Conservation (phyloP, 352 stramenopile species). For the Globisporangium orthogonon region DNA sequence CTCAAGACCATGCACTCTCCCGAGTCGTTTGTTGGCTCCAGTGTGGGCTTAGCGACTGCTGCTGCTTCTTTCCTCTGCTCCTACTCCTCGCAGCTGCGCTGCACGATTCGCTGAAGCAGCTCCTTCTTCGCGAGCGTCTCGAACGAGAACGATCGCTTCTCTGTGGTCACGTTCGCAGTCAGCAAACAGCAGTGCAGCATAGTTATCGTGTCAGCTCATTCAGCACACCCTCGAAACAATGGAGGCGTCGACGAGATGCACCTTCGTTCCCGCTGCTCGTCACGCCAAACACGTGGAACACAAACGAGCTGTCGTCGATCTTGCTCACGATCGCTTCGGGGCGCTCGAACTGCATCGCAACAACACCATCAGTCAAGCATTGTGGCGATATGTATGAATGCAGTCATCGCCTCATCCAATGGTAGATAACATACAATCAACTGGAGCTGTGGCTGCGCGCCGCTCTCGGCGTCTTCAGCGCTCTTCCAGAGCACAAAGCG, state of each 20-base stretch:
- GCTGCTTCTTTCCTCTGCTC: neutral
- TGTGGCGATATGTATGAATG: neutral
- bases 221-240: neutral
- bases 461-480: slow-evolving; percentile 61
- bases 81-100: slow-evolving; percentile 27
- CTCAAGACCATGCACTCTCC: neutral
- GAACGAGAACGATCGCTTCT: slow-evolving; percentile 67
- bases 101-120: slow-evolving; percentile 34
- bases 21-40: neutral
- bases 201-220: neutral
- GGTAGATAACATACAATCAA: slow-evolving; percentile 39
- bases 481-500: slow-evolving; percentile 81
- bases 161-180: slow-evolving; percentile 13
- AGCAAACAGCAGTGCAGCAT: neutral
- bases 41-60: neutral
- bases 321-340: slow-evolving; percentile 53
- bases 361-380: slow-evolving; percentile 3
- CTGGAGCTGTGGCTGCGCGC: slow-evolving; percentile 39
- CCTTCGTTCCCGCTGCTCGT: slow-evolving; percentile 42
- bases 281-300: slow-evolving; percentile 57
- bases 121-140: slow-evolving; percentile 49
- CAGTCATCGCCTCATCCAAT: neutral
- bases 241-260: neutral
- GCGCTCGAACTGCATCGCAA: slow-evolving; percentile 49
- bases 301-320: slow-evolving; percentile 50